phyloP scores from a whole-genome alignment of 2,329 filamentous ascomycete genomes.

The Saccharata proteae region DNA sequence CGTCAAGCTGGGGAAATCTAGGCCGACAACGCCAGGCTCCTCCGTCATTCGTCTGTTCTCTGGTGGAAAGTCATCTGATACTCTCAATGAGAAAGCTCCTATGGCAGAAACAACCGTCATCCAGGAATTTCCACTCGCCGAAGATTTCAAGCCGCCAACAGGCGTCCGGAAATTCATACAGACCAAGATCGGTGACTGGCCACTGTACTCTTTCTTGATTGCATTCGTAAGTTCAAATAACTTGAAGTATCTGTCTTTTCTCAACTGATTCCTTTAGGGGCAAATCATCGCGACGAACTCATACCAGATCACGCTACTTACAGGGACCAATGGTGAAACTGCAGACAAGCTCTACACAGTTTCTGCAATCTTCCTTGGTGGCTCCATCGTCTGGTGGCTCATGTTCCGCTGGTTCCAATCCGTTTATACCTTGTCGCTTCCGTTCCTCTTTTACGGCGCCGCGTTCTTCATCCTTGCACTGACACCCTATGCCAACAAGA shows the following conservation, averaged over 20 bases:
- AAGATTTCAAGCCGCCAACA: constrained; percentile 13
- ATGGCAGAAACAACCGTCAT: too few species aligned
- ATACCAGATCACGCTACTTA: constrained; percentile 52
- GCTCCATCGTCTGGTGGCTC: constrained; percentile 46
- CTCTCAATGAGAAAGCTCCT: too few species aligned
- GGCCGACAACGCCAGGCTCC: too few species aligned
- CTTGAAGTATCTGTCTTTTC: not conserved
- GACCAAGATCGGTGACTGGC: constrained; percentile 16
- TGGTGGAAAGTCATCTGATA: too few species aligned
- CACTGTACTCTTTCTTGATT: constrained; percentile 15
- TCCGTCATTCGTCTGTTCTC: too few species aligned
- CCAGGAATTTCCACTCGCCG: constrained; percentile 15
- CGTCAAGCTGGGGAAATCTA: too few species aligned
- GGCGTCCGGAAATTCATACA: constrained; percentile 14
- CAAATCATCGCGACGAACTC: constrained; percentile 12
- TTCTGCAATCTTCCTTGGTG: constrained; percentile 13
- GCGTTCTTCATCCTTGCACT: constrained; percentile 53
- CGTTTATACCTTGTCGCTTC: constrained; percentile 44
- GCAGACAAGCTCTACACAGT: constrained; percentile 13
- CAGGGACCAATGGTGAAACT: constrained; percentile 46
- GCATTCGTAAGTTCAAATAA: constrained; percentile 12
- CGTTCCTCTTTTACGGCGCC: constrained; percentile 51
- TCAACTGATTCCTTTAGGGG: not conserved
- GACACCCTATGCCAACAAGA: constrained; percentile 38
- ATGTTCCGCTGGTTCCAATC: constrained; percentile 47